Percentiles rank a stretch among this genome's conserved stretches.
phyloP scores from a whole-genome alignment of 495 filamentous ascomycete species.

The Oidiodendron maius region DNA sequence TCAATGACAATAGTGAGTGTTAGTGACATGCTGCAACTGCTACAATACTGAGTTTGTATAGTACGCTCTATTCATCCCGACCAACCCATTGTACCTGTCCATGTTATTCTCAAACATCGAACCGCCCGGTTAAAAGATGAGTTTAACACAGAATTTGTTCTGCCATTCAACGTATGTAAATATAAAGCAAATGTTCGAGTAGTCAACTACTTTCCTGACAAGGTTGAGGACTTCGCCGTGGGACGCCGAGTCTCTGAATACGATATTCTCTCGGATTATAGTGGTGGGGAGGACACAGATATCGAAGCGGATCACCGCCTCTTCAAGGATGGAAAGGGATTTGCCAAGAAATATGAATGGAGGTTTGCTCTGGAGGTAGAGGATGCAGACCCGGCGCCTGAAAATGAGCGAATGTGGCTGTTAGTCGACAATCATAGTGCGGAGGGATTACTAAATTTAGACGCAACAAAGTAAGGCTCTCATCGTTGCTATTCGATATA shows the following conservation, averaged over 20 bases:
- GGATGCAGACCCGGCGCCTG: conserved; percentile 38
- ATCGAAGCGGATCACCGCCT: conserved; percentile 22
- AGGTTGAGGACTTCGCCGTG: conserved; percentile 68
- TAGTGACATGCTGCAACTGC: not conserved
- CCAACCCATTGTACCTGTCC: conserved; percentile 35
- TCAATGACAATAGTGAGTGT: conserved; percentile 28
- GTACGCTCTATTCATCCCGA: conserved; percentile 41
- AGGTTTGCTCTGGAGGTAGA: conserved; percentile 70
- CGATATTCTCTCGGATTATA: conserved; percentile 41
- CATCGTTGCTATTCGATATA: conserved; percentile 1
- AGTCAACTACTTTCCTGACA: conserved; percentile 71
- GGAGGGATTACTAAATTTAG: conserved; percentile 55
- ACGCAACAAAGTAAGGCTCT: conserved; percentile 54
- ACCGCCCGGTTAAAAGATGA: conserved; percentile 23
- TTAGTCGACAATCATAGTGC: conserved; percentile 60
- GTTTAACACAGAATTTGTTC: conserved; percentile 36
- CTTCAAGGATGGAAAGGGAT: conserved; percentile 16
- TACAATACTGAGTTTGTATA: conserved; percentile 3
- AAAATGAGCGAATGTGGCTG: conserved; percentile 48
- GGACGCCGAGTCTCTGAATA: conserved; percentile 35
- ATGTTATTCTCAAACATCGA: conserved; percentile 42
- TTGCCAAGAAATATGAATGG: conserved; percentile 62
- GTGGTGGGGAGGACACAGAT: conserved; percentile 30
- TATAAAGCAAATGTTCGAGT: conserved; percentile 66
- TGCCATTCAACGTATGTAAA: conserved; percentile 69